Conservation (phyloP, 208 protist species). For the Acanthamoeba castellanii region DNA sequence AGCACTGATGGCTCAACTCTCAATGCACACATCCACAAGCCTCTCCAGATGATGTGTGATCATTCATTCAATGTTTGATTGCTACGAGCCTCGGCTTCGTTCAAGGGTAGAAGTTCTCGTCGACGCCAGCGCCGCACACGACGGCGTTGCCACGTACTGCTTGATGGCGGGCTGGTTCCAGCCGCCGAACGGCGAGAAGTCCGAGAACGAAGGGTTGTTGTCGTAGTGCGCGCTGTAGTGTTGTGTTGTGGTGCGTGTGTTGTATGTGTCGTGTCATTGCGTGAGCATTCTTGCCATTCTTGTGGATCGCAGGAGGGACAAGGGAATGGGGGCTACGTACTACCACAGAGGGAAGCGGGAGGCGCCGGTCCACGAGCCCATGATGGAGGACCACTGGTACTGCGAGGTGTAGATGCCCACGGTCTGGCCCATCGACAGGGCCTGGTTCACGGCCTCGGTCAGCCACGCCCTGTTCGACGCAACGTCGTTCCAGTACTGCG, state of each 20-base stretch:
- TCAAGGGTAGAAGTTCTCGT: conserved; percentile 61
- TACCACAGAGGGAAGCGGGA: conserved; percentile 60
- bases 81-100: background rate
- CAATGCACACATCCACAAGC: too few relatives aligned
- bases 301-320: too few relatives aligned
- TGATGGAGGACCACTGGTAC: conserved; percentile 60
- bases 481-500: conserved; percentile 51
- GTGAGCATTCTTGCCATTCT: too few relatives aligned
- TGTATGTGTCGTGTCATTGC: too few relatives aligned
- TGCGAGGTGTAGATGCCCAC: conserved; percentile 61
- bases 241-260: background rate
- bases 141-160: conserved; percentile 40
- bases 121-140: conserved; percentile 37
- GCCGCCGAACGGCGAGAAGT: conserved; percentile 56
- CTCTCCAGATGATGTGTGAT: background rate
- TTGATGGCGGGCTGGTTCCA: conserved; percentile 62
- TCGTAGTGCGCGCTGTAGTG: conserved; percentile 65
- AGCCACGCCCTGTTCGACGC: conserved; percentile 44
- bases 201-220: conserved; percentile 45
- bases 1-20: too few relatives aligned
- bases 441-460: conserved; percentile 29
- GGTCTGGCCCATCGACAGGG: background rate
- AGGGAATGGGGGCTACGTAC: background rate
- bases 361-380: conserved; percentile 37
- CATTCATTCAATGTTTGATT: background rate